Conservation (phyloP, 306 rosid genomes). For the Hylodesmum podocarpum region DNA sequence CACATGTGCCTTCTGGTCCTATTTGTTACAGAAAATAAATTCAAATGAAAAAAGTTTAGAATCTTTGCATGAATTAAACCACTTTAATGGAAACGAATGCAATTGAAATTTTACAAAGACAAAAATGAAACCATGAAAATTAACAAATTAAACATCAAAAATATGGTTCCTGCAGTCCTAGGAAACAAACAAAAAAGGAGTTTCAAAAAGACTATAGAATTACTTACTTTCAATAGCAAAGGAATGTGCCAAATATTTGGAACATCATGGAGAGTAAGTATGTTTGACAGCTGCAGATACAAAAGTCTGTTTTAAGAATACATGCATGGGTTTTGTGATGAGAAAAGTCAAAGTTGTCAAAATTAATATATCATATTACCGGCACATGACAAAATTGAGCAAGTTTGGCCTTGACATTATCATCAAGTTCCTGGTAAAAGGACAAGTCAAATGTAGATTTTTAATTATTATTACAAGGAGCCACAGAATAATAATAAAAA, state of each 20-base stretch:
- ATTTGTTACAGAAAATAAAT: constrained; percentile 35
- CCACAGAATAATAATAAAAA: not conserved
- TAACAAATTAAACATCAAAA: constrained; percentile 15
- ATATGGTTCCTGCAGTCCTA: not conserved
- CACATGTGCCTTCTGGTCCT: constrained; percentile 89
- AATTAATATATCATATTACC: constrained; percentile 45
- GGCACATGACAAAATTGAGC: constrained; percentile 96
- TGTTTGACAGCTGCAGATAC: constrained; percentile 64
- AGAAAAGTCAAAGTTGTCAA: constrained; percentile 18
- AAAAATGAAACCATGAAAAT: not conserved
- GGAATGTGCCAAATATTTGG: constrained; percentile 98
- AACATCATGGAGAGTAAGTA: constrained; percentile 88
- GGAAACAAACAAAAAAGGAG: constrained; percentile 4
- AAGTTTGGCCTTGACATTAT: constrained; percentile 73
- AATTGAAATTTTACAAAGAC: constrained; percentile 7
- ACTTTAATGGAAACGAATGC: not conserved
- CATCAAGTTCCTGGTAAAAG: constrained; percentile 67
- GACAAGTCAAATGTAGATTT: constrained; percentile 10
- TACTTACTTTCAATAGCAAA: constrained; percentile 75
- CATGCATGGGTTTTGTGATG: not conserved
- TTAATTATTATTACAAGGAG: constrained; percentile 19
- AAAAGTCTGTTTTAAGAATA: not conserved
- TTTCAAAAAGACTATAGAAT: not conserved
- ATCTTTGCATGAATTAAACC: constrained; percentile 12
- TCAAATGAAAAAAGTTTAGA: constrained; percentile 33